These are phyloP conservation scores for Monosporozyma servazzii DNA, from an alignment of 805 yeast genomes.

Conservation along the genomic window DNA sequence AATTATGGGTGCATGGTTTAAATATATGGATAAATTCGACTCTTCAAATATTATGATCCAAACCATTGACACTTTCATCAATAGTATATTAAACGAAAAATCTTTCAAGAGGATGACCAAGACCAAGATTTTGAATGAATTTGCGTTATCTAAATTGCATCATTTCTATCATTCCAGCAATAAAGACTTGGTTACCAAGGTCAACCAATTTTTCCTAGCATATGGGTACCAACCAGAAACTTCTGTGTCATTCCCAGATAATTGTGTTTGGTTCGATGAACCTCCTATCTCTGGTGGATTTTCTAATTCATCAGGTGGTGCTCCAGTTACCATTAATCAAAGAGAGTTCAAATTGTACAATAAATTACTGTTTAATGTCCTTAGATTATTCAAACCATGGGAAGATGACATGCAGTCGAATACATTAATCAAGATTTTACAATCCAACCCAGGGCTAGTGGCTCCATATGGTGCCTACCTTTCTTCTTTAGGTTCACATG, in stretches of 20 bases:
- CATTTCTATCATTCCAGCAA: constrained; percentile 39
- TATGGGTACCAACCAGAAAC: constrained; percentile 41
- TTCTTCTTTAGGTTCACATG: constrained; percentile 60
- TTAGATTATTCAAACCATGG: constrained; percentile 71
- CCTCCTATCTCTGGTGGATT: constrained; percentile 15
- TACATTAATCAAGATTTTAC: constrained; percentile 42
- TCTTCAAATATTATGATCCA: constrained; percentile 32
- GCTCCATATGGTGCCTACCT: constrained; percentile 58
- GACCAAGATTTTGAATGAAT: constrained; percentile 69
- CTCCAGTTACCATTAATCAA: constrained; percentile 38
- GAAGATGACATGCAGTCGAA: constrained; percentile 57
- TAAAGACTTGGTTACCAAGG: constrained; percentile 30
- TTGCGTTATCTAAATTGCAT: constrained; percentile 51
- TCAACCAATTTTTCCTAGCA: constrained; percentile 40
- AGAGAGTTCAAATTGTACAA: constrained; percentile 54
- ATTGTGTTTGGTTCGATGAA: constrained; percentile 42
- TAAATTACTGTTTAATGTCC: constrained; percentile 51
- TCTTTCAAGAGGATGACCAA: constrained; percentile 60
- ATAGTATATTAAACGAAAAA: constrained; percentile 47
- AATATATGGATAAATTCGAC: constrained; percentile 49
- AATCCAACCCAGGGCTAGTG: constrained; percentile 55
- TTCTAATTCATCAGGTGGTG: constrained; percentile 30
- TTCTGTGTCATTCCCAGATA: constrained; percentile 40
- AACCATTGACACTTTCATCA: constrained; percentile 41
- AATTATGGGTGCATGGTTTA: constrained; percentile 59